These are phyloP conservation scores for Cordyceps tenuipes DNA, from an alignment of 2,329 filamentous ascomycete genomes.

Conservation along the genomic window DNA sequence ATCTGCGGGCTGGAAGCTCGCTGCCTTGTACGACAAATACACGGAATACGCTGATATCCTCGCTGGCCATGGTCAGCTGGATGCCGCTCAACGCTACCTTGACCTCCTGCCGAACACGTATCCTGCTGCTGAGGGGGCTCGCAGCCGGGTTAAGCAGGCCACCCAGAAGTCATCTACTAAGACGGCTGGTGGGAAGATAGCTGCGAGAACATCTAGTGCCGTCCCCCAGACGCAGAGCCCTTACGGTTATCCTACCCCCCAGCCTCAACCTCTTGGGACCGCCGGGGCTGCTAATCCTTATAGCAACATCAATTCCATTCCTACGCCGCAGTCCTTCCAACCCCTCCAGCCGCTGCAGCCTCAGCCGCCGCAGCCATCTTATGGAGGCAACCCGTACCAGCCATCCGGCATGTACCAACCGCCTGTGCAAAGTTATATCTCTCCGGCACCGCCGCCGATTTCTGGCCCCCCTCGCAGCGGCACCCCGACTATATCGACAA, in stretches of 20 bases:
- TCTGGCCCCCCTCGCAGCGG: conserved; percentile 46
- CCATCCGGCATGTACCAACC: conserved; percentile 47
- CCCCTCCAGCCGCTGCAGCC: conserved; percentile 21
- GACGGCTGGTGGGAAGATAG: conserved; percentile 19
- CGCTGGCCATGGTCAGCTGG: conserved; percentile 78
- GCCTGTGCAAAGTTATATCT: conserved; percentile 33
- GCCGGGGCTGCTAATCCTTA: conserved; percentile 24
- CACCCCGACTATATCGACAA: conserved; percentile 62
- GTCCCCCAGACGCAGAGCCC: conserved; percentile 33
- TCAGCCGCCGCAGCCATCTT: conserved; percentile 21
- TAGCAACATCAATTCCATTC: conserved; percentile 5
- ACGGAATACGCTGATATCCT: conserved; percentile 94
- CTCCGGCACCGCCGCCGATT: conserved; percentile 27
- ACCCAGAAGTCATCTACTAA: conserved; percentile 44
- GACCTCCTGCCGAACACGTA: conserved; percentile 77
- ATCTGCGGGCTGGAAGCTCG: conserved; percentile 78
- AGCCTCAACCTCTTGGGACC: conserved; percentile 27
- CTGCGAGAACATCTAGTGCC: conserved; percentile 23
- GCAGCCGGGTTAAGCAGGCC: conserved; percentile 76
- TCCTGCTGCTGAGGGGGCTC: conserved; percentile 77
- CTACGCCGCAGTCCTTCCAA: conserved; percentile 11
- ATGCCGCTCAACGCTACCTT: conserved; percentile 83
- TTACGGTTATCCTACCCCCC: conserved; percentile 39
- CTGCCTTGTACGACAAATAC: conserved; percentile 85
- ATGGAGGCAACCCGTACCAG: conserved; percentile 26